Conservation (phyloP, 331 rosid genomes). For the Prunus yedoensis region DNA sequence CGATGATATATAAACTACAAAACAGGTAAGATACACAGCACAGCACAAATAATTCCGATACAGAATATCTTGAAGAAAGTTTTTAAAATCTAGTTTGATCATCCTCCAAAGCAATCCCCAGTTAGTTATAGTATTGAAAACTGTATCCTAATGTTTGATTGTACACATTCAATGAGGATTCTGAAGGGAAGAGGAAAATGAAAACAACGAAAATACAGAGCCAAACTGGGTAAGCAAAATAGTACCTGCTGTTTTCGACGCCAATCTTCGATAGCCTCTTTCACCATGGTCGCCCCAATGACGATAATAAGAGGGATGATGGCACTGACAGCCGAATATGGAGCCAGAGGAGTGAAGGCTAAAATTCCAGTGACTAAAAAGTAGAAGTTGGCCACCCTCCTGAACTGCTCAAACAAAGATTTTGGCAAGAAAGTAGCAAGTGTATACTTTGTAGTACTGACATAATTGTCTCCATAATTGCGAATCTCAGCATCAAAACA, state of each 20-base stretch:
- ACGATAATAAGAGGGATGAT: slow-evolving; percentile 67
- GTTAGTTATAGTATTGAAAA: not conserved
- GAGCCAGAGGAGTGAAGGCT: slow-evolving; percentile 84
- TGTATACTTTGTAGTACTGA: slow-evolving; percentile 80
- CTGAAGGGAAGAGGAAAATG: slow-evolving; percentile 1
- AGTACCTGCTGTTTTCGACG: slow-evolving; percentile 80
- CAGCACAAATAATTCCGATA: not conserved
- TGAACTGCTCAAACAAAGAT: slow-evolving; percentile 95
- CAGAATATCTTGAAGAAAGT: not conserved
- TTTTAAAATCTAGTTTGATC: not conserved
- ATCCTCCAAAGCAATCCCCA: not conserved
- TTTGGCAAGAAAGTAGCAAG: slow-evolving; percentile 82
- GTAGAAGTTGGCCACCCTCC: slow-evolving; percentile 94
- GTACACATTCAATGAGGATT: not conserved
- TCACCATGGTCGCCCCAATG: slow-evolving; percentile 67
- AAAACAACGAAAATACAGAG: not conserved
- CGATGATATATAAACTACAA: not conserved
- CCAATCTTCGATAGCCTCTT: slow-evolving; percentile 88
- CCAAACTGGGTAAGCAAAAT: slow-evolving; percentile 14
- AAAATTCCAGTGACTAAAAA: slow-evolving; percentile 73
- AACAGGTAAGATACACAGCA: slow-evolving; percentile 1
- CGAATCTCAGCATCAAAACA: slow-evolving; percentile 50
- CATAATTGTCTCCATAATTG: slow-evolving; percentile 61
- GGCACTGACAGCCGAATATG: slow-evolving; percentile 82
- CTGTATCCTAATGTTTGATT: not conserved